Evolutionary conservation across 2,329 filamentous ascomycete genomes (phyloP).

Genomic region (Fusarium palustre): DNA sequence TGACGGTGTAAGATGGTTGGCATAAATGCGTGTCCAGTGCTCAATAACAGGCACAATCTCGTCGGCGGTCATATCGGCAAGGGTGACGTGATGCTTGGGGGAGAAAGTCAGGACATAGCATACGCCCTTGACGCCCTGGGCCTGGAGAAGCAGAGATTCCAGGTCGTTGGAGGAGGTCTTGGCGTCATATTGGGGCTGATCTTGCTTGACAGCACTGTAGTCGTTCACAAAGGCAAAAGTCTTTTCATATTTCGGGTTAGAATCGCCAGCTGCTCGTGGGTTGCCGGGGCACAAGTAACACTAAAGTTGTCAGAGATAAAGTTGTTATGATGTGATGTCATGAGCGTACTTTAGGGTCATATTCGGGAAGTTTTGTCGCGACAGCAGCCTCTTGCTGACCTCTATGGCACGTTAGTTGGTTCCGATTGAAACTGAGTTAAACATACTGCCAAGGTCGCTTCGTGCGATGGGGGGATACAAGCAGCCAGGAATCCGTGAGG

Average conservation of each 20-base stretch:
- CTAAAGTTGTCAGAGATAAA: constrained; percentile 54
- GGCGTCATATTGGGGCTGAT: constrained; percentile 80
- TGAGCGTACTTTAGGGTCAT: constrained; percentile 75
- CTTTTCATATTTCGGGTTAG: constrained; percentile 85
- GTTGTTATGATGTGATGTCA: constrained; percentile 12
- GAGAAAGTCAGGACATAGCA: constrained; percentile 98
- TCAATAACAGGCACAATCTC: constrained; percentile 87
- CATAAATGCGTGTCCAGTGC: constrained; percentile 93
- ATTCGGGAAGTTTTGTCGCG: constrained; percentile 77
- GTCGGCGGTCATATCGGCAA: constrained; percentile 83
- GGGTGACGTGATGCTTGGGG: constrained; percentile 87
- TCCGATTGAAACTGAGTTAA: neutral
- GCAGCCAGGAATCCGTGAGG: constrained; percentile 87
- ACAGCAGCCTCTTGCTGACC: constrained; percentile 80
- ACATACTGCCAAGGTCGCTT: constrained; percentile 98
- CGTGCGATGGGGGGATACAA: constrained; percentile 95
- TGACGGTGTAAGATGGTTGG: constrained; percentile 78
- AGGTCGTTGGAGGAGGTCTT: constrained; percentile 65
- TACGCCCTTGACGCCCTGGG: constrained; percentile 89
- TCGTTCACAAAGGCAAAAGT: constrained; percentile 98
- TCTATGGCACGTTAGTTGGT: constrained; percentile 57
- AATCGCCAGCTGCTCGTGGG: constrained; percentile 84
- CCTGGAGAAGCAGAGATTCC: constrained; percentile 80
- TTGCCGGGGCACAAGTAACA: constrained; percentile 98
- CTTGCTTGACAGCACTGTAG: constrained; percentile 95